phyloP scores from a whole-genome alignment of 495 filamentous ascomycete species.

The Neurospora sp. region DNA sequence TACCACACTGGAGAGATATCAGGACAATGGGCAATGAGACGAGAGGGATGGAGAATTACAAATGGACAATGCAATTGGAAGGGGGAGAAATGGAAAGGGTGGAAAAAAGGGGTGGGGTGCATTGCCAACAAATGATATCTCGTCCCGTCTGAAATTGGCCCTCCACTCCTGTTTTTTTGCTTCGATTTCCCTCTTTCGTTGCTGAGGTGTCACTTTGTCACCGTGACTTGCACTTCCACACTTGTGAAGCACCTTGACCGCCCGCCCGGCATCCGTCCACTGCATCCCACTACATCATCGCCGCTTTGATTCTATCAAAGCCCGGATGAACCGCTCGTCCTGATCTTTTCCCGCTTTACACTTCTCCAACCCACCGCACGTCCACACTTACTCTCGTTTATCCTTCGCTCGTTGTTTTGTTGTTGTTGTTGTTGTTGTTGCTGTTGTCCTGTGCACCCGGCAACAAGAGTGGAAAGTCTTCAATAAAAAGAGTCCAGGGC shows the following conservation, averaged over 20 bases:
- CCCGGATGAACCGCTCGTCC: conserved; percentile 10
- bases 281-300: conserved; percentile 14
- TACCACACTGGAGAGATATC: neutral
- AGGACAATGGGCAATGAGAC: neutral
- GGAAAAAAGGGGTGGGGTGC: neutral
- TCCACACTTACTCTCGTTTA: neutral
- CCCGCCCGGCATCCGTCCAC: neutral
- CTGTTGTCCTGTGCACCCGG: neutral
- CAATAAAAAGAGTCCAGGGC: neutral
- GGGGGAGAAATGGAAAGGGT: neutral
- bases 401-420: neutral
- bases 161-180: conserved; percentile 2
- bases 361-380: neutral
- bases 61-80: neutral
- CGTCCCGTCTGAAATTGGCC: conserved; percentile 5
- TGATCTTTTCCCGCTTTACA: neutral
- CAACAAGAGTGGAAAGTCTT: neutral
- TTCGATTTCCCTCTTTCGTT: neutral
- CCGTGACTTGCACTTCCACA: conserved; percentile 3
- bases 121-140: neutral
- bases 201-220: conserved; percentile 2
- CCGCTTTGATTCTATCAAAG: conserved; percentile 1
- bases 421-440: neutral
- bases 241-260: neutral
- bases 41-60: neutral